phyloP scores from a whole-genome alignment of 495 filamentous ascomycete genomes.

The Aspergillus haitiensis region DNA sequence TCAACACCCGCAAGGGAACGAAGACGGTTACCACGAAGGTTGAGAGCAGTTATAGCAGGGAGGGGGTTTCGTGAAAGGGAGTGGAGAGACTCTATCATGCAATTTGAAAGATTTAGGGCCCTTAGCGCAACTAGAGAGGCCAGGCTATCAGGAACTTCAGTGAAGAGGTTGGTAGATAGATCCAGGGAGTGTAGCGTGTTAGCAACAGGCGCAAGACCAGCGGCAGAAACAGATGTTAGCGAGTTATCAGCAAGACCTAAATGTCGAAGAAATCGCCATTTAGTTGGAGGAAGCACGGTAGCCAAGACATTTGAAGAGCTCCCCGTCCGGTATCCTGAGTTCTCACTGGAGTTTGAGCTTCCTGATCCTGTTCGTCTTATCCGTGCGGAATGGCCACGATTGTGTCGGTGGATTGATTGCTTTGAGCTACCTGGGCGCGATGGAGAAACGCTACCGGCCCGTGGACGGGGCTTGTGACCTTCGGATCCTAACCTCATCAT shows the following conservation, averaged over 20 bases:
- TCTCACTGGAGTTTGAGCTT: conserved; percentile 84
- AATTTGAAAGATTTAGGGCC: conserved; percentile 88
- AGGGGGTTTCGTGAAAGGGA: conserved; percentile 83
- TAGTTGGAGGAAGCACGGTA: conserved; percentile 70
- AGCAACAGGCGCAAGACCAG: conserved; percentile 76
- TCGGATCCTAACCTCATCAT: conserved; percentile 56
- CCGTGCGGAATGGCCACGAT: conserved; percentile 56
- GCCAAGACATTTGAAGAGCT: conserved; percentile 71
- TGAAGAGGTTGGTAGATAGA: conserved; percentile 86
- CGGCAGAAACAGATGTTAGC: conserved; percentile 70
- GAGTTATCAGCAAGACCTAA: conserved; percentile 90
- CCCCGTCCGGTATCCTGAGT: conserved; percentile 65
- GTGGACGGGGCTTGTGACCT: conserved; percentile 48
- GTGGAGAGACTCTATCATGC: conserved; percentile 95
- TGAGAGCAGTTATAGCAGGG: conserved; percentile 89
- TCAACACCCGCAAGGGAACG: conserved; percentile 88
- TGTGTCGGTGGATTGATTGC: conserved; percentile 61
- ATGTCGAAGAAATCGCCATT: conserved; percentile 93
- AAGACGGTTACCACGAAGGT: conserved; percentile 86
- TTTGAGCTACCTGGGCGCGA: conserved; percentile 68
- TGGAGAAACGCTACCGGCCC: conserved; percentile 75
- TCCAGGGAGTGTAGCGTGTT: conserved; percentile 88
- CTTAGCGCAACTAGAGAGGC: conserved; percentile 77
- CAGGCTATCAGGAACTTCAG: conserved; percentile 85
- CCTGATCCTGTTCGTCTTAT: conserved; percentile 84